Base-by-base conservation (phyloP, 805 yeast genomes). In the Pichia insulana region DNA sequence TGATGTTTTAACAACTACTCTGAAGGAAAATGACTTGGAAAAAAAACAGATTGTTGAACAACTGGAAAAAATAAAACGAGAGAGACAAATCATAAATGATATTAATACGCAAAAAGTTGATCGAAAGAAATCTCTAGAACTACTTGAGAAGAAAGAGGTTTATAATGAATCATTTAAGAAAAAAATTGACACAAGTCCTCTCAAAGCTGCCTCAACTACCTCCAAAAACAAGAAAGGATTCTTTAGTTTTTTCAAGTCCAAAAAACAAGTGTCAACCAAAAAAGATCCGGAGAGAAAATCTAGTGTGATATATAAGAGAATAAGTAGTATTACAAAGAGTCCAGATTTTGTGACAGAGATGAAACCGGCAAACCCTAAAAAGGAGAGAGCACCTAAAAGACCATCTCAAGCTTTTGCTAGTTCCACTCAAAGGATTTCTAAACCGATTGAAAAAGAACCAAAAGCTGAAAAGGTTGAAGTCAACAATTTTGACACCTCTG, bases 51-150 rank as follows among this genome's bases (percentile, higher is more conserved):
- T 11, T 55, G 44, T 36, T 34, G 43, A n/a, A 35, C 20, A 19
- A 26, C 49, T 48, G 25, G 44, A 36, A 37, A 40, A 30, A 8
- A 37, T 32, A 7, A 44, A 8, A 39, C 39, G 18, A 55, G 51
- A 37, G 16, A 19, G 13, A 34, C 47, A 18, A 44, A 41, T 22
- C n/a, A 40, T 41, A 9, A 30, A 46, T 4, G 50, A 45, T 17
- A 30, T 44, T 5, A 32, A 34, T 9, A 50, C 41, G 30, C 15
- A 37, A 9, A 40, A 40, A 22, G 44, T 28, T 28, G 15, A 12
- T n/a, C 31, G 51, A 28, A 46, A 50, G 3, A 51, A 43, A 28
- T 56, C 59, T 3, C 37, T 58, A 25, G 58, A 58, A 26, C 18
- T 53, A 4, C 34, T 55, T 7, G 32, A 1, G n/a, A 31, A 9